phyloP scores from a whole-genome alignment of 2,329 filamentous ascomycete genomes.

The Bipolaris bicolor region DNA sequence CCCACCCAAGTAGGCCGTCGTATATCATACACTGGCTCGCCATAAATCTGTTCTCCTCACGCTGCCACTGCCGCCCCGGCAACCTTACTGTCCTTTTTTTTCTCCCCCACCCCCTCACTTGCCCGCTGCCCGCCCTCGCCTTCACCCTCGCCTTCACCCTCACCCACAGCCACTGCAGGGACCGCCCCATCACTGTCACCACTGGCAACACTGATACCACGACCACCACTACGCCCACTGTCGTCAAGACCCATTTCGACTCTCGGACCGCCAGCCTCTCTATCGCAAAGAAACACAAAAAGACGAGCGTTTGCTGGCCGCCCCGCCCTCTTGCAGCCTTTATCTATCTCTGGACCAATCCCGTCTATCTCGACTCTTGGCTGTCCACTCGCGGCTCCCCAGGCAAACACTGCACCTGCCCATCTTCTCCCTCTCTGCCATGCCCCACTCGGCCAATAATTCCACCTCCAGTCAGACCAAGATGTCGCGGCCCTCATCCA shows the following conservation, averaged over 20 bases:
- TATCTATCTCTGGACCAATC: constrained; percentile 38
- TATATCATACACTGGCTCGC: constrained; percentile 19
- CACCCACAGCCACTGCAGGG: background rate
- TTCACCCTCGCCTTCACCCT: no score
- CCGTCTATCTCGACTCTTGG: constrained; percentile 26
- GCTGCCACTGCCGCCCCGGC: background rate
- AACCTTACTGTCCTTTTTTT: background rate
- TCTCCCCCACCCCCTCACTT: background rate
- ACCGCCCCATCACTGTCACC: background rate
- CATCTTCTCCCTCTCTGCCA: constrained; percentile 19
- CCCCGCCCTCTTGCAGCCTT: constrained; percentile 20
- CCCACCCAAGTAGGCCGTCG: background rate
- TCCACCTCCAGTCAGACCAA: constrained; percentile 40
- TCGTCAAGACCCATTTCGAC: background rate
- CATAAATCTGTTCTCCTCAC: background rate
- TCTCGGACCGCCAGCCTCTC: constrained; percentile 10
- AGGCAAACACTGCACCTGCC: constrained; percentile 25
- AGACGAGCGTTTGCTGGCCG: constrained; percentile 15
- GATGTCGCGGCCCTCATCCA: constrained; percentile 48
- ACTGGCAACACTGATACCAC: background rate
- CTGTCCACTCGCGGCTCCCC: constrained; percentile 34
- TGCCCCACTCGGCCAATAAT: constrained; percentile 47
- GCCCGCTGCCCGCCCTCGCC: background rate
- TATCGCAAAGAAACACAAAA: constrained; percentile 14
- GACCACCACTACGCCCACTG: background rate